A percentile compares a stretch with the other conserved stretches of the same genome.
Evolutionary conservation across 192 early-diverging fungal genomes (phyloP).

Genomic region (Podochytrium sp.): DNA sequence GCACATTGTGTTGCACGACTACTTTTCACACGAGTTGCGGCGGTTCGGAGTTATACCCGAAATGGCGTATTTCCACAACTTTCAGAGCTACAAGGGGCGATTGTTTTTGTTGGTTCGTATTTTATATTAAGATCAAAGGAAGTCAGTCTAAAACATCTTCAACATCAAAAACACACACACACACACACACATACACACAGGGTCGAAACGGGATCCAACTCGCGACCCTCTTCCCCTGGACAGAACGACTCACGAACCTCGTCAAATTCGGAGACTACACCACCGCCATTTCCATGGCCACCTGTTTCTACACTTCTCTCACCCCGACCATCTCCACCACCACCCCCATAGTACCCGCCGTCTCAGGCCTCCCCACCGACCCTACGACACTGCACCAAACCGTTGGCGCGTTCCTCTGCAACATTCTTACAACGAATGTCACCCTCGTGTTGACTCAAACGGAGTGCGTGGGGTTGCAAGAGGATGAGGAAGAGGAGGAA

Average conservation of each 20-base stretch:
- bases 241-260: slow-evolving; percentile 46
- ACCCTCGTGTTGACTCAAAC: slow-evolving; percentile 41
- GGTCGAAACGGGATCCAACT: slow-evolving; percentile 36
- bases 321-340: too few relatives aligned
- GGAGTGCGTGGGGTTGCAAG: slow-evolving; percentile 15
- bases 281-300: slow-evolving; percentile 46
- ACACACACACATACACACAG: slow-evolving; percentile 12
- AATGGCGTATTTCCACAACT: slow-evolving; percentile 41
- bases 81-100: slow-evolving; percentile 40
- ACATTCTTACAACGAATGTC: slow-evolving; percentile 47
- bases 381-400: slow-evolving; percentile 15
- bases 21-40: slow-evolving; percentile 22
- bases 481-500: too few relatives aligned
- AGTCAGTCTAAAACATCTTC: background rate
- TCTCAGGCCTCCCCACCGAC: slow-evolving; percentile 45
- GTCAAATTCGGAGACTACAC: slow-evolving; percentile 48
- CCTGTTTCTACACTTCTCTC: slow-evolving; percentile 42
- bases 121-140: too few relatives aligned
- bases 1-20: slow-evolving; percentile 28
- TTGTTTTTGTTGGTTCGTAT: slow-evolving; percentile 46
- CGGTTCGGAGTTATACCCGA: slow-evolving; percentile 21
- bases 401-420: slow-evolving; percentile 38
- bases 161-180: background rate
- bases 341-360: slow-evolving; percentile 30
- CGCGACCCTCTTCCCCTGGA: slow-evolving; percentile 47